A percentile compares a stretch with the other conserved stretches of the same genome.
phyloP scores from a whole-genome alignment of 768 basidiomycete species.

The Phylloporus sp. region DNA sequence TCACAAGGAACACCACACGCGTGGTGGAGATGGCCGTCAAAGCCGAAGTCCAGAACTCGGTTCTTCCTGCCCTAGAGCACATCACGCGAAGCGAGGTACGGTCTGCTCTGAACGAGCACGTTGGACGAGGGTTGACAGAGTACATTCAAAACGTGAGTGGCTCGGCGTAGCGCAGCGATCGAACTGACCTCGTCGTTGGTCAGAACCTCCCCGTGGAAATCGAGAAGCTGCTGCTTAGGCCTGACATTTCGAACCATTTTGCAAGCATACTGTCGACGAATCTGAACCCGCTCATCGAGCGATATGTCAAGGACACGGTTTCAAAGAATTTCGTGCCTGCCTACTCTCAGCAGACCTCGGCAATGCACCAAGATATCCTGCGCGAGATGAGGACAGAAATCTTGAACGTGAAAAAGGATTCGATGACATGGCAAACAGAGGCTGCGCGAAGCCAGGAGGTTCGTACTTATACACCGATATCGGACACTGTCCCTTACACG shows the following conservation, averaged over 20 bases:
- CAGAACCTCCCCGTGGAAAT: conserved; percentile 76
- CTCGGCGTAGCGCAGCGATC: neutral
- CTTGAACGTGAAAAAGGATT: conserved; percentile 70
- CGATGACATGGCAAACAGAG: conserved; percentile 78
- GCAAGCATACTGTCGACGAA: conserved; percentile 67
- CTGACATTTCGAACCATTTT: conserved; percentile 73
- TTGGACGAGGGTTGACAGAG: conserved; percentile 67
- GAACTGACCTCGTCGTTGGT: conserved; percentile 3
- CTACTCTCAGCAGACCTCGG: conserved; percentile 66
- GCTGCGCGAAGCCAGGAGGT: conserved; percentile 77
- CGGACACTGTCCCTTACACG: conserved; percentile 5
- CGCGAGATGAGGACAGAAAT: conserved; percentile 74
- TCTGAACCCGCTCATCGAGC: conserved; percentile 71
- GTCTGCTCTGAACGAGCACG: conserved; percentile 69
- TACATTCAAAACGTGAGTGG: conserved; percentile 63
- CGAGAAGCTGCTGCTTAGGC: conserved; percentile 69
- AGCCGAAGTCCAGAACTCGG: conserved; percentile 76
- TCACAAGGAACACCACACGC: conserved; percentile 82
- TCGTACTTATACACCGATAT: conserved; percentile 15
- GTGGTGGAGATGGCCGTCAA: conserved; percentile 89
- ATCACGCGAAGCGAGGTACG: conserved; percentile 82
- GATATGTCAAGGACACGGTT: conserved; percentile 77
- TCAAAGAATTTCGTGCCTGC: conserved; percentile 69
- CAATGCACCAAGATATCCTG: conserved; percentile 75
- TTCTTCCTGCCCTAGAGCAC: conserved; percentile 74